phyloP scores from a whole-genome alignment of 169 alveolate species.

The Sarcocystis neurona region DNA sequence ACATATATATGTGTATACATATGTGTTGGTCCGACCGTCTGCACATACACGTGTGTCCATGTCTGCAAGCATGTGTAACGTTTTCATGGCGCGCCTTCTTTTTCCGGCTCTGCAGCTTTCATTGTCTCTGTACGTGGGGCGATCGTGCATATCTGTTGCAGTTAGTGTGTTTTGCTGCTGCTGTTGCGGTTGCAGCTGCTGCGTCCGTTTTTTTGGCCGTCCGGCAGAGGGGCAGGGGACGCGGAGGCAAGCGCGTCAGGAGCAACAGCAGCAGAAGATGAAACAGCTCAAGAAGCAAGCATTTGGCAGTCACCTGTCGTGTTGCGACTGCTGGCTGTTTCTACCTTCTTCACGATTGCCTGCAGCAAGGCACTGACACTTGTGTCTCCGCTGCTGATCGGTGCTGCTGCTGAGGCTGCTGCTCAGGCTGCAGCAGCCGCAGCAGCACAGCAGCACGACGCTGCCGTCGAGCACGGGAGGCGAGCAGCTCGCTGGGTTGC shows the following conservation, averaged over 20 bases:
- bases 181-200: conserved; percentile 21
- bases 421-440: not conserved
- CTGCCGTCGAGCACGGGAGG: not conserved
- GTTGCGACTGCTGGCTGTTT: not conserved
- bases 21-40: no score
- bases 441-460: not conserved
- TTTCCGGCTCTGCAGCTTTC: not conserved
- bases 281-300: not conserved
- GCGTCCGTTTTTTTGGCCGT: conserved; percentile 42
- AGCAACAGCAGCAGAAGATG: no score
- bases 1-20: no score
- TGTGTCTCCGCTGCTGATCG: conserved; percentile 8
- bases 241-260: not conserved
- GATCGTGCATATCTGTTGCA: not conserved
- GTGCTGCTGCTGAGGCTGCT: not conserved
- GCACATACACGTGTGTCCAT: no score
- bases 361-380: conserved; percentile 1
- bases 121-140: not conserved
- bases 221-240: not conserved
- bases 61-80: no score
- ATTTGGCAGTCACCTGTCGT: not conserved
- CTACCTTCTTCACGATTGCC: not conserved
- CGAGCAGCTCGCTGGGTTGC: not conserved
- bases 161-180: not conserved
- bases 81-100: not conserved